phyloP scores from a whole-genome alignment of 2,329 filamentous ascomycete genomes.

The Trichoderma simmonsii region DNA sequence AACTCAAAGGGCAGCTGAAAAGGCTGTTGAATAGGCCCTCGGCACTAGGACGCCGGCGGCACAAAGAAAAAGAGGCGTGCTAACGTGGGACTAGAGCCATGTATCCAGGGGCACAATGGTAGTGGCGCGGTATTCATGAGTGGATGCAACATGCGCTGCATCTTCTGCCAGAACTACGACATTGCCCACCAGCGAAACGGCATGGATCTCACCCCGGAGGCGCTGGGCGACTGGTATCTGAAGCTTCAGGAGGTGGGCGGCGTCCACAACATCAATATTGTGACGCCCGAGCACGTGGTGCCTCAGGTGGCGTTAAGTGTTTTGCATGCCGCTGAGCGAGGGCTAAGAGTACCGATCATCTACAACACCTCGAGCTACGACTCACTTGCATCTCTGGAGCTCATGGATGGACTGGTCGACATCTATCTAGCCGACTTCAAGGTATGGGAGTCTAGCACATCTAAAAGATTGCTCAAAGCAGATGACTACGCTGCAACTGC shows the following conservation, averaged over 20 bases:
- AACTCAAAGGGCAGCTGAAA: background rate
- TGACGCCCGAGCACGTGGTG: constrained; percentile 84
- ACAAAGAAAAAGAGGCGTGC: background rate
- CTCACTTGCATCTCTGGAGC: constrained; percentile 64
- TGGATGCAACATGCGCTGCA: constrained; percentile 70
- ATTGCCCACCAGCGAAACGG: constrained; percentile 81
- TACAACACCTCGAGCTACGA: constrained; percentile 87
- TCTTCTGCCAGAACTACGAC: constrained; percentile 79
- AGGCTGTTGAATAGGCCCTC: background rate
- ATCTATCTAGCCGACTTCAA: constrained; percentile 91
- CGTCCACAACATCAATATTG: constrained; percentile 87
- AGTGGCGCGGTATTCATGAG: constrained; percentile 80
- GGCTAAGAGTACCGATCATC: constrained; percentile 69
- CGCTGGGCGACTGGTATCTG: constrained; percentile 77
- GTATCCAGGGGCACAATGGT: constrained; percentile 77
- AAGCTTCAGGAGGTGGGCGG: constrained; percentile 76
- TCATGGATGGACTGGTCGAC: constrained; percentile 77
- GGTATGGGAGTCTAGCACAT: constrained; percentile 66
- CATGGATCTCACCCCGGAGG: constrained; percentile 73
- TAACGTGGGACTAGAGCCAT: constrained; percentile 57
- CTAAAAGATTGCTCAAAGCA: constrained; percentile 71
- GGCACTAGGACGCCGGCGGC: background rate
- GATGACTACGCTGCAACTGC: constrained; percentile 71
- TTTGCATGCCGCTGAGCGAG: constrained; percentile 66
- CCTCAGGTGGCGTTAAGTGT: constrained; percentile 78